Conservation (phyloP, 2,329 filamentous ascomycete species). For the Ophiostoma populinum region DNA sequence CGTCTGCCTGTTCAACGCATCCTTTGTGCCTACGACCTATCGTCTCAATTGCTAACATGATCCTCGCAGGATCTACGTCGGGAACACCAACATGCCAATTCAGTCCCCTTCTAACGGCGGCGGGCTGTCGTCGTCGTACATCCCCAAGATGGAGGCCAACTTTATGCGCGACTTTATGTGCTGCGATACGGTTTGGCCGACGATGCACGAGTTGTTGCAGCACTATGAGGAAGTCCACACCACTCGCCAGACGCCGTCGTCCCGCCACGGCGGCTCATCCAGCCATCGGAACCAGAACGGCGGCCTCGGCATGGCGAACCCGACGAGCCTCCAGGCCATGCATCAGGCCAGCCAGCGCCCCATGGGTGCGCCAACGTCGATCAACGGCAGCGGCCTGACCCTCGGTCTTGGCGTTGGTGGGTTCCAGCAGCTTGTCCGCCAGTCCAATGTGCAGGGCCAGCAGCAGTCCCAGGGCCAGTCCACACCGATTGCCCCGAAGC, state of each 20-base stretch:
- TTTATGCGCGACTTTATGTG: constrained; percentile 97
- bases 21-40: too few species aligned
- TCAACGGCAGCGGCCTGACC: constrained; percentile 4
- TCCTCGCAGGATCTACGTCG: constrained; percentile 18
- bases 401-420: constrained; percentile 17
- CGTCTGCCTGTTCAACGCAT: too few species aligned
- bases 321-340: constrained; percentile 7
- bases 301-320: constrained; percentile 4
- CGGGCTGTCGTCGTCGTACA: constrained; percentile 94
- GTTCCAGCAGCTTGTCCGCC: constrained; percentile 25
- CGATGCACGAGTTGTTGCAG: constrained; percentile 83
- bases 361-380: constrained; percentile 8
- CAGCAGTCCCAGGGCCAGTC: constrained; percentile 12
- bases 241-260: constrained; percentile 44
- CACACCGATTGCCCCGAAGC: constrained; percentile 11
- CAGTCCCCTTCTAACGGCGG: constrained; percentile 89
- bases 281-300: constrained; percentile 5
- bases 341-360: constrained; percentile 13
- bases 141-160: constrained; percentile 89
- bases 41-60: neutral
- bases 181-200: constrained; percentile 76
- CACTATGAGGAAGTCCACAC: constrained; percentile 95
- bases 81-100: constrained; percentile 62
- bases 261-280: constrained; percentile 13
- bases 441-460: constrained; percentile 22